Evolutionary conservation across 108 stramenopile species (phyloP).

Genomic region (Cyclotella baltica): DNA sequence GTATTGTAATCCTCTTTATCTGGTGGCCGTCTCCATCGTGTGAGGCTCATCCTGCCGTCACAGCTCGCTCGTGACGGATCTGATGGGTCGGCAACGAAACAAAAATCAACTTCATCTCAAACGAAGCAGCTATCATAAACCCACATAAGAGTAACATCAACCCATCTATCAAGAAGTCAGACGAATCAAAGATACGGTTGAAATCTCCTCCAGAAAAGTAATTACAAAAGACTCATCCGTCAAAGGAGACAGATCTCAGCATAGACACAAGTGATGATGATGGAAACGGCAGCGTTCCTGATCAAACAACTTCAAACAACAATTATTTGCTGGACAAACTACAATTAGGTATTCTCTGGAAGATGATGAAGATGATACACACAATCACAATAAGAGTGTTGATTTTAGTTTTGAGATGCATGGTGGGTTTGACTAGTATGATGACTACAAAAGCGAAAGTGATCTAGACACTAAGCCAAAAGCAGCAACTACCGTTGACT

Average conservation of each 20-base stretch:
- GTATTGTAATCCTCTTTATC: too few relatives aligned
- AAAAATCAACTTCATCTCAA: not conserved
- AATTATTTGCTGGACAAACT: not conserved
- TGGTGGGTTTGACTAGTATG: conserved; percentile 10
- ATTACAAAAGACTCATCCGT: not conserved
- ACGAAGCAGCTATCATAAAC: not conserved
- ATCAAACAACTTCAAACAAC: not conserved
- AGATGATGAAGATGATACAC: not conserved
- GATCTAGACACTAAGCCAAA: not conserved
- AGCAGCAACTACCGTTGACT: not conserved
- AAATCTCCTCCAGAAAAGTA: not conserved
- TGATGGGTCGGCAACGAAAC: not conserved
- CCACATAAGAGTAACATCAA: not conserved
- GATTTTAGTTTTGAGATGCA: conserved; percentile 8
- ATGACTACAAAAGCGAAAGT: not conserved
- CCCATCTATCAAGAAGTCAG: not conserved
- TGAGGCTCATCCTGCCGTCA: too few relatives aligned
- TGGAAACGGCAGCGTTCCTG: not conserved
- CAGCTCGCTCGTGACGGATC: too few relatives aligned
- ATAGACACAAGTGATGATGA: conserved; percentile 18
- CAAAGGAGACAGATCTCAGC: conserved; percentile 5
- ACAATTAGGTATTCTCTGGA: too few relatives aligned
- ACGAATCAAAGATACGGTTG: not conserved
- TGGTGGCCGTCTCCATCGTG: too few relatives aligned
- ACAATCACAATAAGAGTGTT: not conserved